Evolutionary conservation across 2,329 filamentous ascomycete genomes (phyloP), one percentile per base, ranked within the genome.

Genomic region (Diaporthe sp.): DNA sequence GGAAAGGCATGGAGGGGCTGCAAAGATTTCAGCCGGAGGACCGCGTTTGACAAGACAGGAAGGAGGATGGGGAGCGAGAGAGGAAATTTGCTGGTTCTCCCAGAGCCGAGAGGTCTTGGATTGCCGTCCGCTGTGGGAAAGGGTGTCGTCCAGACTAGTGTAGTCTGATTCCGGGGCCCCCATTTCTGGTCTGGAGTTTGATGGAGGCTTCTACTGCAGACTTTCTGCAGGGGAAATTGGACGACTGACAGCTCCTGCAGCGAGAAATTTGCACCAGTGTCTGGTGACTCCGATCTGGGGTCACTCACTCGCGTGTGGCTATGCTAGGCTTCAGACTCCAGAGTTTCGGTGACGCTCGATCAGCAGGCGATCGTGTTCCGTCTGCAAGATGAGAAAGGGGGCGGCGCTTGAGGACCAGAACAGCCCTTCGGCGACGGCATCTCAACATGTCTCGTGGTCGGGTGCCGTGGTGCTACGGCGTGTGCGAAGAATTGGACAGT

Each of bases 211-310:
- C 70, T 74, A 71, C 74, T 75, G 74, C 72, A 75, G 71, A 71
- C 42, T 75, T 68, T 73, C 74, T 75, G 74, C 74, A 75, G 37
- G 74, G 74, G 74, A 73, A 75, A 75, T 75, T 75, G 53, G 51
- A 73, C 53, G 71, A 61, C 69, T 19, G 74, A 63, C 66, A 50
- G 68, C 59, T 63, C 66, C 74, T 75, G 74, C 74, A 74, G 65
- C 51, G 42, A 69, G 69, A 74, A 61, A 69, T 59, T 73, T 70
- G 56, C 70, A 63, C 56, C 17, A 27, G 30, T 42, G 70, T 53
- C 70, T 61, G 56, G 32, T 63, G 56, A 61, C 55, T 44, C 68
- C 69, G 32, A 51, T 63, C 58, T 27, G 32, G 56, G 66, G 55
- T 68, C 47, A 22, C 69, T 42, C 56, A 25, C 25, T 71, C 42